Evolutionary conservation across 441 rosid species (phyloP), one percentile per base, ranked within the genome.

Genomic region (Lepidium campestre): DNA sequence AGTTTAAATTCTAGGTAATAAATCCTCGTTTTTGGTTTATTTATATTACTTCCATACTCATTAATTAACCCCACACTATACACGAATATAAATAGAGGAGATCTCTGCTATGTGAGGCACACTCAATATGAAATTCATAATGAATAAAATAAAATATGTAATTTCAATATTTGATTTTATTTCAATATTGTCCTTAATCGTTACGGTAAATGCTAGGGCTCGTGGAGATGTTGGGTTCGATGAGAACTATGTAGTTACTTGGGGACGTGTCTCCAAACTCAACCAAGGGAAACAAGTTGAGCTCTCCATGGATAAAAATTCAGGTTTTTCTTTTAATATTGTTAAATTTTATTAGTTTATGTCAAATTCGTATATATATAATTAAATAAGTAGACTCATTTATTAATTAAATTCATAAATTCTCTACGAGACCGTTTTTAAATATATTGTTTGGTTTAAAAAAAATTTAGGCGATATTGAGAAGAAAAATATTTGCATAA

Each of bases 261-360:
- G 89, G 87, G 88, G 93, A 44, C 87, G 87, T 72, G 80, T 85
- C 79, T 82, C 75, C 65, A 86, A 87, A 80, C 52, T 57, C 72
- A 80, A 81, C 55, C 93, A 84, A 36, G 93, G 89, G 6, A 66
- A 67, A 13, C 65, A 82, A 75, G 81, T 84, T 65, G 85, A 87
- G 72, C 96, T 89, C 64, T 7, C 47, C 10, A 59, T 89, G 36
- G 96, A 85, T 73, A 78, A 79, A 36, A 78, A 76, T 85, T 71
- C 91, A 29, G 90, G 27, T 27, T 27, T 4, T n/a, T n/a, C n/a
- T n/a, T n/a, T n/a, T n/a, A n/a, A n/a, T n/a, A n/a, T n/a, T n/a
- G n/a, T n/a, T n/a, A n/a, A n/a, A n/a, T n/a, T n/a, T n/a, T n/a
- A n/a, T n/a, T n/a, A n/a, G n/a, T n/a, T n/a, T n/a, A n/a, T n/a